Conservation (phyloP, 2,329 filamentous ascomycete genomes). For the Penicillium fuscoglaucum region DNA sequence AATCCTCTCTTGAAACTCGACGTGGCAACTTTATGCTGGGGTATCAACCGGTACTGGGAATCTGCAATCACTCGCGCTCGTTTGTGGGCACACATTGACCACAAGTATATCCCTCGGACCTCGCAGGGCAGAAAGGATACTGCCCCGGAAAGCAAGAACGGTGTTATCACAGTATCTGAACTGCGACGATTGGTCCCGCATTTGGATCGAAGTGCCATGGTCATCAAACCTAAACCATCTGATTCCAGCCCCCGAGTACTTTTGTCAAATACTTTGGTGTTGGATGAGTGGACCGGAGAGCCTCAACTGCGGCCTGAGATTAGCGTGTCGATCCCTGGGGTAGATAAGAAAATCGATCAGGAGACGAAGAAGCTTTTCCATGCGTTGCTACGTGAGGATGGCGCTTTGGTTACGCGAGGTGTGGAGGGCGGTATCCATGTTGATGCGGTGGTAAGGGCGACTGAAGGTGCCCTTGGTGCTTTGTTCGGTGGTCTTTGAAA, state of each 20-base stretch:
- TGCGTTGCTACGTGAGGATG: constrained; percentile 32
- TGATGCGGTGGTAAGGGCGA: constrained; percentile 37
- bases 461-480: constrained; percentile 36
- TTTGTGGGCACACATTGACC: constrained; percentile 39
- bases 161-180: constrained; percentile 24
- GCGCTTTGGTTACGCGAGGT: constrained; percentile 5
- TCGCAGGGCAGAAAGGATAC: constrained; percentile 10
- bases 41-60: constrained; percentile 46
- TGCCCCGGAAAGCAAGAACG: constrained; percentile 7
- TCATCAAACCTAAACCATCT: constrained; percentile 27
- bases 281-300: constrained; percentile 46
- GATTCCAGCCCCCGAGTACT: constrained; percentile 25
- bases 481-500: constrained; percentile 30
- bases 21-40: constrained; percentile 45
- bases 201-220: constrained; percentile 39
- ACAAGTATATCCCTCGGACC: constrained; percentile 24
- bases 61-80: constrained; percentile 38
- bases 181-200: constrained; percentile 36
- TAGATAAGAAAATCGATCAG: constrained; percentile 34
- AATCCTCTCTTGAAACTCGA: constrained; percentile 40
- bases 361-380: constrained; percentile 43
- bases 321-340: constrained; percentile 30
- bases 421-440: constrained; percentile 25
- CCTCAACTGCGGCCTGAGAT: constrained; percentile 40
- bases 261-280: constrained; percentile 35